These are phyloP conservation scores for Aspergillus brunneoviolaceus DNA, from an alignment of 2,329 filamentous ascomycete species.

Conservation along the genomic window DNA sequence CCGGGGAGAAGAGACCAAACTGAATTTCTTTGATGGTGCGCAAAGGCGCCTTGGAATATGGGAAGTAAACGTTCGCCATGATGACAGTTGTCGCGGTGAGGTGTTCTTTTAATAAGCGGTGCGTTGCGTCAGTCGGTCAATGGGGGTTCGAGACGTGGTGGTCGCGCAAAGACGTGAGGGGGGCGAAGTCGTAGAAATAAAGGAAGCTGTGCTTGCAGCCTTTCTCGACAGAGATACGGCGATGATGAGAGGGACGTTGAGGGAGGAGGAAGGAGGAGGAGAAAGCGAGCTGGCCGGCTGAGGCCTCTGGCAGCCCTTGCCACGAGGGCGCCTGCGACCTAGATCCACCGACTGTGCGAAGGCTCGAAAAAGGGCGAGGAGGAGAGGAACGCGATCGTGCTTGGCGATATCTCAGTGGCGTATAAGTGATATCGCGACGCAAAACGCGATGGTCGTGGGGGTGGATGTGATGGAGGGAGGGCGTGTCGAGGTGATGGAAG, in stretches of 20 bases:
- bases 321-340: conserved; percentile 48
- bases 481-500: conserved; percentile 41
- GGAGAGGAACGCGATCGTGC: conserved; percentile 26
- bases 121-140: conserved; percentile 4
- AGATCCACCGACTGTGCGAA: conserved; percentile 37
- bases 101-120: conserved; percentile 11
- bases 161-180: conserved; percentile 13
- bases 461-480: conserved; percentile 32
- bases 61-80: conserved; percentile 91
- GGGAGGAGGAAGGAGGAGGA: neutral
- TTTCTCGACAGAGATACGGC: conserved; percentile 23
- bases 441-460: conserved; percentile 41
- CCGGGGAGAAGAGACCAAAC: conserved; percentile 94
- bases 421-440: conserved; percentile 42
- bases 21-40: conserved; percentile 99
- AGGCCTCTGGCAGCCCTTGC: conserved; percentile 50
- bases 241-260: conserved; percentile 32
- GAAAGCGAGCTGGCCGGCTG: conserved; percentile 39
- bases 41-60: conserved; percentile 90
- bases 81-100: conserved; percentile 44
- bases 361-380: conserved; percentile 31
- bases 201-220: conserved; percentile 7
- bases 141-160: conserved; percentile 12
- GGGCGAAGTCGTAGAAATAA: neutral
- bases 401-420: conserved; percentile 26